phyloP scores from a whole-genome alignment of 257 asterid species.

The Nicotiana benthamiana region DNA sequence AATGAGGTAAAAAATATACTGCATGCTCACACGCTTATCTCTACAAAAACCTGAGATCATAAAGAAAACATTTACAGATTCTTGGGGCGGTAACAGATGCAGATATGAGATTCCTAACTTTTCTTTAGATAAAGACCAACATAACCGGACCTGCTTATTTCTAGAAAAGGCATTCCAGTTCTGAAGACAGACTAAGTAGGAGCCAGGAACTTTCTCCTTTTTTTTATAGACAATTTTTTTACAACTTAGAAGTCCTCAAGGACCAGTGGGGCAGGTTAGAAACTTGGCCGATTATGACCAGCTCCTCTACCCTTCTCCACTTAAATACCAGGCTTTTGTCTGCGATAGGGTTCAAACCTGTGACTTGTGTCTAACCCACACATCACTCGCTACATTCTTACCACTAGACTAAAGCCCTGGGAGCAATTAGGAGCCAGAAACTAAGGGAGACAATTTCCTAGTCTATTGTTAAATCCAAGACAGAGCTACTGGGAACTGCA shows the following conservation, averaged over 20 bases:
- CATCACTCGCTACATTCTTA: neutral
- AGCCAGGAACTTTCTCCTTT: neutral
- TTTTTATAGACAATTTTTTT: no score
- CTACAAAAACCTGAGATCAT: neutral
- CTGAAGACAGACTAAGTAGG: neutral
- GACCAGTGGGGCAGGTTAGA: neutral
- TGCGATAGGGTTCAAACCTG: no score
- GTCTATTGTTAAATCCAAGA: neutral
- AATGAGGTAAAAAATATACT: neutral
- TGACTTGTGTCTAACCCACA: neutral
- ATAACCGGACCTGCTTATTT: neutral
- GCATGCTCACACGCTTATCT: neutral
- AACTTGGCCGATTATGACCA: neutral
- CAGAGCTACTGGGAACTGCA: neutral
- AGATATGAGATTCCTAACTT: neutral
- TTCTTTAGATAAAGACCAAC: neutral
- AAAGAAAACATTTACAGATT: neutral
- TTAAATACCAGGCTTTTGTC: neutral
- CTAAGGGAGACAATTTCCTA: neutral
- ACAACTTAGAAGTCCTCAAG: neutral
- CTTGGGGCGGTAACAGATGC: neutral
- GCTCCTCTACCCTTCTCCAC: neutral
- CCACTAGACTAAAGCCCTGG: neutral
- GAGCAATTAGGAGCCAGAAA: neutral
- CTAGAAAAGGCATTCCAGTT: neutral